phyloP scores from a whole-genome alignment of 2,329 filamentous ascomycete species.

The Apiospora arundinis region DNA sequence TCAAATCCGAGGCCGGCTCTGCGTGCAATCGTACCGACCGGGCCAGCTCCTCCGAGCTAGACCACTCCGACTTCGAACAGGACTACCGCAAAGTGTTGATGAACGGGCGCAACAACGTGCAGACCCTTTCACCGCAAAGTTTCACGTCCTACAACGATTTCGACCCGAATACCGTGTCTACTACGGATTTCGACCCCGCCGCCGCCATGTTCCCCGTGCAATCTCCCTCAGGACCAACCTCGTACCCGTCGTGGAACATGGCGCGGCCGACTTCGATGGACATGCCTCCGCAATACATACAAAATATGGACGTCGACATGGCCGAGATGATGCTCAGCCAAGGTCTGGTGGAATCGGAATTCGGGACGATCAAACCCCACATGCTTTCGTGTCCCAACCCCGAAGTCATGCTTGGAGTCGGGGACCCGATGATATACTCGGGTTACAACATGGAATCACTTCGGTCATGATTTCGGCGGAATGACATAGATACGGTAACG shows the following conservation, averaged over 20 bases:
- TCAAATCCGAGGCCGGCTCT: slow-evolving; percentile 45
- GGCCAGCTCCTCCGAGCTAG: slow-evolving; percentile 60
- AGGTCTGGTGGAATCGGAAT: slow-evolving; percentile 57
- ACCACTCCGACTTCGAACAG: slow-evolving; percentile 61
- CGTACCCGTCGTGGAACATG: slow-evolving; percentile 44
- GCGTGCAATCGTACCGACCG: slow-evolving; percentile 50
- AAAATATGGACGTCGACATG: slow-evolving; percentile 48
- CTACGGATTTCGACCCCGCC: slow-evolving; percentile 35
- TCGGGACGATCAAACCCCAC: slow-evolving; percentile 62
- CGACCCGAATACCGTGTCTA: slow-evolving; percentile 39
- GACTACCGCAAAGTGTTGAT: slow-evolving; percentile 57
- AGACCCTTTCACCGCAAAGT: slow-evolving; percentile 62
- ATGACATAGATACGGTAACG: not conserved
- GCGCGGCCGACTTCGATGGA: slow-evolving; percentile 43
- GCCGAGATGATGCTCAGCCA: slow-evolving; percentile 56
- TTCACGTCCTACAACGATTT: slow-evolving; percentile 53
- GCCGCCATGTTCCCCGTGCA: slow-evolving; percentile 37
- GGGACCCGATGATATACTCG: slow-evolving; percentile 64
- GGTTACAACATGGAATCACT: slow-evolving; percentile 52
- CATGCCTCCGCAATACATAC: slow-evolving; percentile 49
- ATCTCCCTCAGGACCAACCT: slow-evolving; percentile 36
- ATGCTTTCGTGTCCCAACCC: slow-evolving; percentile 58
- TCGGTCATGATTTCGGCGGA: slow-evolving; percentile 31
- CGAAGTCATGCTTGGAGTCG: slow-evolving; percentile 63
- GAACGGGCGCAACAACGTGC: slow-evolving; percentile 49